Base-by-base conservation (phyloP, 768 basidiomycete genomes). In the Leucocoprinus sp. region DNA sequence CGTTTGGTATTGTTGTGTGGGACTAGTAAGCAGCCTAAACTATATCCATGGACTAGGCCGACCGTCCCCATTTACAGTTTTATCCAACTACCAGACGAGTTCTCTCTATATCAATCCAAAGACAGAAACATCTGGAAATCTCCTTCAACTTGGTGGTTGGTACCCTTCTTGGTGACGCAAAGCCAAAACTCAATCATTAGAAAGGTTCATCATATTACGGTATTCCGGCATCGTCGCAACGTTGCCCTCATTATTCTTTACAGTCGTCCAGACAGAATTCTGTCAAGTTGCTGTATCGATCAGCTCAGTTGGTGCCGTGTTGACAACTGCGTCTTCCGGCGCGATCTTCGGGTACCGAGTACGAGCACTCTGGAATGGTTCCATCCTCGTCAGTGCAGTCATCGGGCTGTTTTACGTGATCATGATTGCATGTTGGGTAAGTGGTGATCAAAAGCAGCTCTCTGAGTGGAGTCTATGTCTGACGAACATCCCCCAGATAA, bases 381-480 rank as follows among this genome's bases (percentile, higher is more conserved):
- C 36, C 1, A 6, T 37, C 8, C 17, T 45, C n/a, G 43, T 45
- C 17, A 37, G 43, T 19, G 18, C 21, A 11, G 21, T 37, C 24
- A 18, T 36, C 28, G 43, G 43, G 8, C 7, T 45, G 17, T 45
- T 45, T n/a, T 45, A 45, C 18, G 21, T 37, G 9, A n/a, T 45
- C n/a, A 45, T 45, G 43, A 11, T 45, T 15, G 43, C n/a, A 2
- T 45, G 43, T 24, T 45, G 43, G 43, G 43, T 45, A 45, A 8
- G 36, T 28, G 19, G 6, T 18, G 19, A 29, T 15, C 4, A 37
- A 4, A 27, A 6, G 37, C 8, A 11, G 5, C 18, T 45, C n/a
- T 15, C 26, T 8, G 17, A 8, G 6, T 12, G 11, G n/a, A 4
- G 31, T 14, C n/a, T n/a, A 22, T 37, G 23, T 17, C 27, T 8